phyloP scores from a whole-genome alignment of 345 rosid genomes.

The Fremontodendron californicum region DNA sequence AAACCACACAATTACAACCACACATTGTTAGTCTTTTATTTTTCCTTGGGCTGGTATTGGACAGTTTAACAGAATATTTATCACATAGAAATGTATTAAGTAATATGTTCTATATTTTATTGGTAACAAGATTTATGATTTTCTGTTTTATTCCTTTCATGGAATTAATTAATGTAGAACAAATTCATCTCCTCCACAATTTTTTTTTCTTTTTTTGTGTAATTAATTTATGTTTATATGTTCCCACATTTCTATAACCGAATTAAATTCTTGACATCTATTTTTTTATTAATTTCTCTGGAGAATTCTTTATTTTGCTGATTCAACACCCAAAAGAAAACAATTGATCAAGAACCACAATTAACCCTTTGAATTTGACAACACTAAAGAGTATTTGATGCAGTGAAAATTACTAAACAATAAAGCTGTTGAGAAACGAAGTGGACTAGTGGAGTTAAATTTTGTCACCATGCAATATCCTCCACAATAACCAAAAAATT shows the following conservation, averaged over 20 bases:
- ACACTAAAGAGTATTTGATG: background rate
- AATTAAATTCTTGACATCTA: background rate
- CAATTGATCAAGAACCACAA: background rate
- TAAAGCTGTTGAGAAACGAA: background rate
- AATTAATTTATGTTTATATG: background rate
- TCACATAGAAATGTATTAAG: no score
- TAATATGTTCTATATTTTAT: no score
- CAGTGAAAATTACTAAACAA: background rate
- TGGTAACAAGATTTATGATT: no score
- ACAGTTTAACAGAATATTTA: no score
- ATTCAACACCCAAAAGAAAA: slow-evolving; percentile 15
- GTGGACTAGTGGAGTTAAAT: background rate
- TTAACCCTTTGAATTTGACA: background rate
- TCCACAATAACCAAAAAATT: background rate
- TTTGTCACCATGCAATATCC: background rate
- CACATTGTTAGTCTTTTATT: no score
- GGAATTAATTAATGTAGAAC: background rate
- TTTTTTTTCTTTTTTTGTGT: background rate
- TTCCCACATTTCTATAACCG: background rate
- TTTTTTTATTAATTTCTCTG: background rate
- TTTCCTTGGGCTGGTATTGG: no score
- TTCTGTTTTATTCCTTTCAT: background rate
- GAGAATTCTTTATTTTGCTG: background rate
- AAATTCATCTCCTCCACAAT: slow-evolving; percentile 4
- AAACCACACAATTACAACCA: no score